phyloP scores from a whole-genome alignment of 106 monocot species.

The Agapanthus africanus region DNA sequence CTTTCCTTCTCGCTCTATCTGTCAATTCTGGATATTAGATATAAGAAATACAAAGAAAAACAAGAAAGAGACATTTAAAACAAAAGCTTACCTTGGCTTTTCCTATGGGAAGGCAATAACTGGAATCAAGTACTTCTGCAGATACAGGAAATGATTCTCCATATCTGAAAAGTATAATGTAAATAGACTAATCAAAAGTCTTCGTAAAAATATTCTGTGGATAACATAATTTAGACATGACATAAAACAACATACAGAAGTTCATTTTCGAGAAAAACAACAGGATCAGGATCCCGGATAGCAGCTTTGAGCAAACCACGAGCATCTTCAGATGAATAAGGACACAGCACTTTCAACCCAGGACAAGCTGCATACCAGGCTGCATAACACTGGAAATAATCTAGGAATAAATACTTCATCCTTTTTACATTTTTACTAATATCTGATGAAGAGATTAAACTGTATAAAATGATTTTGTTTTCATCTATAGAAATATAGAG shows the following conservation, averaged over 20 bases:
- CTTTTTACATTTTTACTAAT: too few relatives aligned
- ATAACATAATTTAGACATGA: background rate
- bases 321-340: slow-evolving; percentile 91
- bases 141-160: slow-evolving; percentile 83
- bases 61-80: background rate
- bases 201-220: background rate
- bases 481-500: background rate
- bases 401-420: too few relatives aligned
- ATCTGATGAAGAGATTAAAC: background rate
- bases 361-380: slow-evolving; percentile 84
- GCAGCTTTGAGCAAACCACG: slow-evolving; percentile 90
- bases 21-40: slow-evolving; percentile 3
- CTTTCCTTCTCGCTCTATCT: slow-evolving; percentile 88
- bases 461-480: background rate
- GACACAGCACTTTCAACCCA: slow-evolving; percentile 68
- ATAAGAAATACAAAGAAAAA: slow-evolving; percentile 2
- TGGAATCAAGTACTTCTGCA: slow-evolving; percentile 86
- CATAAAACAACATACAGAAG: slow-evolving; percentile 44
- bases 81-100: slow-evolving; percentile 65
- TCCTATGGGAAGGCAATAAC: slow-evolving; percentile 82
- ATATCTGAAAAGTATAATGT: slow-evolving; percentile 40
- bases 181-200: background rate
- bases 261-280: slow-evolving; percentile 91
- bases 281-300: slow-evolving; percentile 89
- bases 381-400: slow-evolving; percentile 77